These are phyloP conservation scores for Trichoderma koningiopsis DNA, from an alignment of 2,329 filamentous ascomycete species.

Conservation along the genomic window DNA sequence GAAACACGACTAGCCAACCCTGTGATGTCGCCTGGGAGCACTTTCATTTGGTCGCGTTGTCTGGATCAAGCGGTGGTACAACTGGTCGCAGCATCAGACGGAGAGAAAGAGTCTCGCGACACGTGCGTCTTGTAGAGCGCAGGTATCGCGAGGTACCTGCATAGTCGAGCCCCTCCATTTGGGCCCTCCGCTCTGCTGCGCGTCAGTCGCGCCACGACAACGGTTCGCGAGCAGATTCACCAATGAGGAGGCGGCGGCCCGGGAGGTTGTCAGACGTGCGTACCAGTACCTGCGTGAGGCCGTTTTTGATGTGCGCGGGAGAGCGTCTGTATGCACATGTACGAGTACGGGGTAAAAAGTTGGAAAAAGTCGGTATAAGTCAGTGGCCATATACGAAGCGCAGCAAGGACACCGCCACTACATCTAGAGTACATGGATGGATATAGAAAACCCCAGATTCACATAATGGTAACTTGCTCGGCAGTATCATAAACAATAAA, in stretches of 20 bases:
- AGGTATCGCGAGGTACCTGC: constrained; percentile 16
- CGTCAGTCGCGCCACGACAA: constrained; percentile 25
- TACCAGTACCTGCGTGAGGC: constrained; percentile 23
- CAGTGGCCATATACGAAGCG: neutral
- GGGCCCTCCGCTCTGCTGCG: constrained; percentile 20
- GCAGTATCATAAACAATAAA: neutral
- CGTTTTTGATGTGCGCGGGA: neutral
- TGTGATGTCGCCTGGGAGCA: constrained; percentile 1
- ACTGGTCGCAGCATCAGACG: neutral
- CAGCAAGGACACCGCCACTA: neutral
- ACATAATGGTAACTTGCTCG: neutral
- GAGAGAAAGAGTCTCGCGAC: neutral
- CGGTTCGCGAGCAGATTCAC: constrained; percentile 21
- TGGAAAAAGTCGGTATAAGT: neutral
- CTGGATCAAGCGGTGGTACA: neutral
- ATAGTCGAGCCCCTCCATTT: constrained; percentile 14
- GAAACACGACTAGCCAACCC: neutral
- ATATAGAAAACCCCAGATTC: neutral
- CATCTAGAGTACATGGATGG: neutral
- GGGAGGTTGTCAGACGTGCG: neutral
- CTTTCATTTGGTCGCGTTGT: neutral
- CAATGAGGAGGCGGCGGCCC: constrained; percentile 7
- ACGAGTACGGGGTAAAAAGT: neutral
- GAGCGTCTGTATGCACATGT: neutral
- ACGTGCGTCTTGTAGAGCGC: neutral